Evolutionary conservation across 768 basidiomycete genomes (phyloP).

Genomic region (Hericium alpestre): DNA sequence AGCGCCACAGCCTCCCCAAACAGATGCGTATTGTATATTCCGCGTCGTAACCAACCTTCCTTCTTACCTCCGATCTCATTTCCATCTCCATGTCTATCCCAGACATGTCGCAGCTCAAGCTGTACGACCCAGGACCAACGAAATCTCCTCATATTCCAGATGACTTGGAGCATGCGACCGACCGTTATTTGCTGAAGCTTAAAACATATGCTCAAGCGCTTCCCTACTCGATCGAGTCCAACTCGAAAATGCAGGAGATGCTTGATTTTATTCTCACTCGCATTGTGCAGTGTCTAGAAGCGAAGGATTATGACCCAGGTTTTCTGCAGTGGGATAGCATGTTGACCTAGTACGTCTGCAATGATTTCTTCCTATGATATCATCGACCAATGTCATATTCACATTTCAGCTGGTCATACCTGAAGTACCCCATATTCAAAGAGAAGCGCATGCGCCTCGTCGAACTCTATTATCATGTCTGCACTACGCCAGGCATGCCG

Average conservation of each 20-base stretch:
- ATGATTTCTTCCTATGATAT: background rate
- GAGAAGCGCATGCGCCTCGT: slow-evolving; percentile 64
- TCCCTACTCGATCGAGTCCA: slow-evolving; percentile 70
- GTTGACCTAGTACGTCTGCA: slow-evolving; percentile 50
- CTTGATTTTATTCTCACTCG: slow-evolving; percentile 64
- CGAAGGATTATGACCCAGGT: slow-evolving; percentile 75
- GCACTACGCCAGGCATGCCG: slow-evolving; percentile 69
- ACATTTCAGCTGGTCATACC: slow-evolving; percentile 55
- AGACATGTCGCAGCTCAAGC: slow-evolving; percentile 1
- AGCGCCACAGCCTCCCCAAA: background rate
- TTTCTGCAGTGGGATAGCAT: slow-evolving; percentile 74
- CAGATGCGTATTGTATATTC: background rate
- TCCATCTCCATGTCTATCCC: background rate
- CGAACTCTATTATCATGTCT: slow-evolving; percentile 70
- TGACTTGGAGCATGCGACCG: slow-evolving; percentile 25
- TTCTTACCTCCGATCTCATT: background rate
- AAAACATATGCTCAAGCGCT: slow-evolving; percentile 52
- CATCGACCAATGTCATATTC: slow-evolving; percentile 12
- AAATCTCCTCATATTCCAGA: slow-evolving; percentile 19
- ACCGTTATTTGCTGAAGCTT: slow-evolving; percentile 47
- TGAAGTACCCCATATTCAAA: slow-evolving; percentile 82
- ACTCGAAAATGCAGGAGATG: slow-evolving; percentile 64
- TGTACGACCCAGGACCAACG: slow-evolving; percentile 24
- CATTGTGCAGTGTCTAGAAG: slow-evolving; percentile 63
- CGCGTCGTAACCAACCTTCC: background rate